A percentile compares a stretch with the other conserved stretches of the same genome.
These are phyloP conservation scores for Parathielavia appendiculata DNA, from an alignment of 495 filamentous ascomycete species.

Conservation along the genomic window DNA sequence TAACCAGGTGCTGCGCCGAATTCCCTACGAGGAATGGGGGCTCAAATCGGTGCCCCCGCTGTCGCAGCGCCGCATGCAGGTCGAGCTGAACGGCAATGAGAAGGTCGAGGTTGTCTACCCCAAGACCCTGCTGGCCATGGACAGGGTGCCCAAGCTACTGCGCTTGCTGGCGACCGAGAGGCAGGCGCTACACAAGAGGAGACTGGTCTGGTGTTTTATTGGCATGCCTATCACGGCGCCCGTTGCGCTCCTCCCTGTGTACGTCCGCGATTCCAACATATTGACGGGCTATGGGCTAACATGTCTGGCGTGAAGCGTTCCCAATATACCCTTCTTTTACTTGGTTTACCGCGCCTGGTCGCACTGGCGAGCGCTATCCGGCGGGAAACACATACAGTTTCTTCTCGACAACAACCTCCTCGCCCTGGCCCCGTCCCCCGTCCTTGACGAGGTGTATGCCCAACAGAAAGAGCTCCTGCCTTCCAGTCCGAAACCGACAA, in stretches of 20 bases:
- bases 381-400: constrained; percentile 79
- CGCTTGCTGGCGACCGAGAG: constrained; percentile 68
- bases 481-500: constrained; percentile 30
- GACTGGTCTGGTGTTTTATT: constrained; percentile 72
- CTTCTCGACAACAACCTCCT: constrained; percentile 68
- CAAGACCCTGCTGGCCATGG: constrained; percentile 56
- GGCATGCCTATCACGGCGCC: constrained; percentile 82
- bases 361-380: constrained; percentile 67
- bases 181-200: constrained; percentile 67
- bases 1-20: constrained; percentile 75
- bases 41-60: constrained; percentile 90
- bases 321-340: constrained; percentile 98
- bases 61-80: constrained; percentile 56
- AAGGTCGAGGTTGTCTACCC: constrained; percentile 78
- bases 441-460: constrained; percentile 70
- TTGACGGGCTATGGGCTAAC: background rate
- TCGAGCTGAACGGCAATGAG: constrained; percentile 57
- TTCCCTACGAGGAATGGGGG: constrained; percentile 96
- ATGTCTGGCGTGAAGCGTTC: constrained; percentile 54
- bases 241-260: constrained; percentile 79
- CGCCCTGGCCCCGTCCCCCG: constrained; percentile 52
- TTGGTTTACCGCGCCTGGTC: constrained; percentile 72
- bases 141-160: constrained; percentile 57
- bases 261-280: constrained; percentile 33
- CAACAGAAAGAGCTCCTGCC: constrained; percentile 27